These are phyloP conservation scores for Arthrobotrys pseudoclavata DNA, from an alignment of 2,329 filamentous ascomycete species.

Conservation along the genomic window DNA sequence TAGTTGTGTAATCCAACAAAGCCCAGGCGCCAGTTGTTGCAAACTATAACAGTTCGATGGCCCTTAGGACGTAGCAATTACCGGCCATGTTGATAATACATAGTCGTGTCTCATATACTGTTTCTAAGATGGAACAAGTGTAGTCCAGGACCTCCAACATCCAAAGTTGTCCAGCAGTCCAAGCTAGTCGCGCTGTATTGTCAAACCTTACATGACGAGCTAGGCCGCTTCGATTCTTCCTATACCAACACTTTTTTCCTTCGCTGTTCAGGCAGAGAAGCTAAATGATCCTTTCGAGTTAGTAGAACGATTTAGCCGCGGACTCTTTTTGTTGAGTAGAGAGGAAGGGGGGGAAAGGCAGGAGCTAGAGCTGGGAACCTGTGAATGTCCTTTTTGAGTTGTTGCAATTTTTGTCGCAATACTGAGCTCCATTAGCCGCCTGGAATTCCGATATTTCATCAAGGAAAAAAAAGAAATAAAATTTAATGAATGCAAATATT, in stretches of 20 bases:
- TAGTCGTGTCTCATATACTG: slow-evolving; percentile 50
- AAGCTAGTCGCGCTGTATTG: slow-evolving; percentile 54
- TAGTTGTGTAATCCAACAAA: slow-evolving; percentile 42
- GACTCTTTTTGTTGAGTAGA: slow-evolving; percentile 28
- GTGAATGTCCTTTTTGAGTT: slow-evolving; percentile 26
- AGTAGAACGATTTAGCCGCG: slow-evolving; percentile 58
- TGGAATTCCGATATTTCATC: slow-evolving; percentile 35
- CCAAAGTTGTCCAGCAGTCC: slow-evolving; percentile 51
- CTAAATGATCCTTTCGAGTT: slow-evolving; percentile 46
- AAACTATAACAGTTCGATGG: slow-evolving; percentile 39
- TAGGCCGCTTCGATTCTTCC: slow-evolving; percentile 45
- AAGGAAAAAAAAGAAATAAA: slow-evolving; percentile 31
- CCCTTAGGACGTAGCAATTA: slow-evolving; percentile 25
- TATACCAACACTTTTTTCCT: slow-evolving; percentile 52
- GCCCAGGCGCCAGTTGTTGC: slow-evolving; percentile 39
- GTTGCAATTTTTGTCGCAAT: slow-evolving; percentile 56
- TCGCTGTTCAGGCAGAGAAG: slow-evolving; percentile 26
- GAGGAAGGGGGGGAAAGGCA: not conserved
- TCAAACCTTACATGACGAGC: slow-evolving; percentile 59
- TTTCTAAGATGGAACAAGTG: slow-evolving; percentile 56
- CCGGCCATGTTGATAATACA: slow-evolving; percentile 32
- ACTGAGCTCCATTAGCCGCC: slow-evolving; percentile 53
- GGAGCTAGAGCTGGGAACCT: not conserved
- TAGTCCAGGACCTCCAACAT: slow-evolving; percentile 57
- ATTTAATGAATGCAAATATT: not conserved